A percentile compares a stretch with the other conserved stretches of the same genome.
Conservation (phyloP, 257 asterid species). For the Solanum gandarillasii region DNA sequence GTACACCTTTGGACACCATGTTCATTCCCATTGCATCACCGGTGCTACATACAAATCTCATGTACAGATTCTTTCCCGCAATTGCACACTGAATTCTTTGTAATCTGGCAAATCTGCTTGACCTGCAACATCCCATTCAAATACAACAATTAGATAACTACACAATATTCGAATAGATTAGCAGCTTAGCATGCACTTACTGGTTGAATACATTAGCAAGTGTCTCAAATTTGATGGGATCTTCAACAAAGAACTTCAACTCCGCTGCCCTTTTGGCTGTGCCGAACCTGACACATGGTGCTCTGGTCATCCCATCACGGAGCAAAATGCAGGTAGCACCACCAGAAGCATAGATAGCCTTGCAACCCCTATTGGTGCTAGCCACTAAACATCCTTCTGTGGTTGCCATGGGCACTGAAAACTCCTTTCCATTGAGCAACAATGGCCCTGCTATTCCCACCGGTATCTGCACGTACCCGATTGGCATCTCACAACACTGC, state of each 20-base stretch:
- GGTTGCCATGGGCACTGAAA: slow-evolving; percentile 49
- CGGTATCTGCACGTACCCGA: slow-evolving; percentile 48
- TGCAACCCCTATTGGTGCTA: slow-evolving; percentile 51
- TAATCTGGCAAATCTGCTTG: slow-evolving; percentile 43
- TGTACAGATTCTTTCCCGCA: slow-evolving; percentile 43
- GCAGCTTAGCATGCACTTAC: slow-evolving; percentile 8
- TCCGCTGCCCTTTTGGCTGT: slow-evolving; percentile 40
- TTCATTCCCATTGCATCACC: slow-evolving; percentile 63
- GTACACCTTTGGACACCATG: slow-evolving; percentile 51
- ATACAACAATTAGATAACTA: background rate
- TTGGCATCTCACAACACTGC: slow-evolving; percentile 61
- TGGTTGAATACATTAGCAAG: slow-evolving; percentile 35
- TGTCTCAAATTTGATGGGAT: slow-evolving; percentile 33
- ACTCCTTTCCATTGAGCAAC: slow-evolving; percentile 43
- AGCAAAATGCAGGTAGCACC: slow-evolving; percentile 33
- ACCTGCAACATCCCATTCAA: slow-evolving; percentile 12
- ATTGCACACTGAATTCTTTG: slow-evolving; percentile 36
- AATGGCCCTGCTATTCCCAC: slow-evolving; percentile 57
- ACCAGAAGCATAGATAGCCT: slow-evolving; percentile 41
- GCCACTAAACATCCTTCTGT: slow-evolving; percentile 59
- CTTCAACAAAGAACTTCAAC: slow-evolving; percentile 41
- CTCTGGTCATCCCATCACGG: slow-evolving; percentile 50
- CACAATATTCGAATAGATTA: background rate
- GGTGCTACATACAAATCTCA: slow-evolving; percentile 40
- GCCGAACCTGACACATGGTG: slow-evolving; percentile 47